These are phyloP conservation scores for Cylindrotheca closterium DNA, from an alignment of 108 stramenopile genomes.

Conservation along the genomic window DNA sequence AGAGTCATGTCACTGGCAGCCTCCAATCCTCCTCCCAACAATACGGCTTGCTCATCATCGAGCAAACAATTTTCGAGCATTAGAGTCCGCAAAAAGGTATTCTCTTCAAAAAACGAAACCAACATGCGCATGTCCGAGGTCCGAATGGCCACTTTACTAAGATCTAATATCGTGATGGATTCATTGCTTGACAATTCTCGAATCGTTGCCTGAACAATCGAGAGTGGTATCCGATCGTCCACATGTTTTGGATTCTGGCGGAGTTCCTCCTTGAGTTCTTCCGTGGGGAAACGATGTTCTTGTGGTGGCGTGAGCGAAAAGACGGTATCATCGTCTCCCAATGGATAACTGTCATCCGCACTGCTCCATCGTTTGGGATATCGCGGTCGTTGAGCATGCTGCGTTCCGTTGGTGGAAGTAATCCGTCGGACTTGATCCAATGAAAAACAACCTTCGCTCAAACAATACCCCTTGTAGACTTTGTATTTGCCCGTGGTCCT, in stretches of 20 bases:
- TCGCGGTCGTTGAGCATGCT: background rate
- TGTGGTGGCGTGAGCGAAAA: background rate
- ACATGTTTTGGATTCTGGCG: background rate
- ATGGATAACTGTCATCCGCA: background rate
- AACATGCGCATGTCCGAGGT: conserved; percentile 2
- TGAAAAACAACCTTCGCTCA: conserved; percentile 17
- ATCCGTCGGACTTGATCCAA: conserved; percentile 24
- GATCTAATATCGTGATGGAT: conserved; percentile 6
- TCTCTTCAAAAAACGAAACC: conserved; percentile 9
- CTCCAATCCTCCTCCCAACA: conserved; percentile 12
- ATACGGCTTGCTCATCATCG: conserved; percentile 2
- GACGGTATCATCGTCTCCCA: background rate
- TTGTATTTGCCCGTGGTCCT: conserved; percentile 11
- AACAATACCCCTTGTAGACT: conserved; percentile 25
- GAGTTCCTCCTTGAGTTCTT: background rate
- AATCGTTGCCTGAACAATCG: background rate
- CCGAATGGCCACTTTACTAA: conserved; percentile 8
- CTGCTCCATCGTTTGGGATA: background rate
- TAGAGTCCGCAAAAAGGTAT: conserved; percentile 8
- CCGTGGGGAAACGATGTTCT: conserved; percentile 2
- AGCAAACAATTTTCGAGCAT: conserved; percentile 22
- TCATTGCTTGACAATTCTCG: too few relatives aligned
- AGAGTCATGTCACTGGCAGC: conserved; percentile 10
- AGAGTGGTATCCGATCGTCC: background rate
- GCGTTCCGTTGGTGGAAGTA: background rate